Conservation (phyloP, 2,329 filamentous ascomycete species). For the Leptosphaerulina australis region DNA sequence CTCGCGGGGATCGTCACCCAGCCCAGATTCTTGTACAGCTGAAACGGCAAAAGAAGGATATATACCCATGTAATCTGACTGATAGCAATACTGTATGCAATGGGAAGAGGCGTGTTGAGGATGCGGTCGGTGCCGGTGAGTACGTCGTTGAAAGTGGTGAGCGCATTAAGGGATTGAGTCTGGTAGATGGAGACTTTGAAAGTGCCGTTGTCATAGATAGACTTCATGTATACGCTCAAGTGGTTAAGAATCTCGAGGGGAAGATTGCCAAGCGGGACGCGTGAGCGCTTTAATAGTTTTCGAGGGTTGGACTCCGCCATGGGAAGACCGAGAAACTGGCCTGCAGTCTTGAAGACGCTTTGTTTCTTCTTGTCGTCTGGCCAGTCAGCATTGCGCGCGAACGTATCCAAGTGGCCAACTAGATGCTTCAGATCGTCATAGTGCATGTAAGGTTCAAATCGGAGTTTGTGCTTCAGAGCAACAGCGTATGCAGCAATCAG, state of each 20-base stretch:
- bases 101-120: slow-evolving; percentile 77
- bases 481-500: slow-evolving; percentile 78
- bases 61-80: slow-evolving; percentile 86
- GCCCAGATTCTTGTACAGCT: slow-evolving; percentile 66
- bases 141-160: slow-evolving; percentile 72
- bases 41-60: slow-evolving; percentile 79
- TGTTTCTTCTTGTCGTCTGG: slow-evolving; percentile 41
- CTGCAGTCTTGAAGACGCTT: slow-evolving; percentile 61
- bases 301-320: slow-evolving; percentile 79
- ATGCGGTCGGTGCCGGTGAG: slow-evolving; percentile 76
- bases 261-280: slow-evolving; percentile 76
- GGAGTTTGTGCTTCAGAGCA: slow-evolving; percentile 80
- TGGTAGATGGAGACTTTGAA: slow-evolving; percentile 65
- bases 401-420: slow-evolving; percentile 74
- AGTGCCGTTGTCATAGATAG: slow-evolving; percentile 61
- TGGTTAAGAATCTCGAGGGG: slow-evolving; percentile 80
- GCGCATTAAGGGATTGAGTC: slow-evolving; percentile 63
- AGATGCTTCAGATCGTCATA: slow-evolving; percentile 75
- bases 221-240: slow-evolving; percentile 69
- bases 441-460: slow-evolving; percentile 78
- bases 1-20: slow-evolving; percentile 82
- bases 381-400: slow-evolving; percentile 61
- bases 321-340: slow-evolving; percentile 75
- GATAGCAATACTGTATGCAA: slow-evolving; percentile 85
- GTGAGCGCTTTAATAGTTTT: slow-evolving; percentile 73